Evolutionary conservation across 2,329 filamentous ascomycete species (phyloP).

Genomic region (Fusarium annulatum): DNA sequence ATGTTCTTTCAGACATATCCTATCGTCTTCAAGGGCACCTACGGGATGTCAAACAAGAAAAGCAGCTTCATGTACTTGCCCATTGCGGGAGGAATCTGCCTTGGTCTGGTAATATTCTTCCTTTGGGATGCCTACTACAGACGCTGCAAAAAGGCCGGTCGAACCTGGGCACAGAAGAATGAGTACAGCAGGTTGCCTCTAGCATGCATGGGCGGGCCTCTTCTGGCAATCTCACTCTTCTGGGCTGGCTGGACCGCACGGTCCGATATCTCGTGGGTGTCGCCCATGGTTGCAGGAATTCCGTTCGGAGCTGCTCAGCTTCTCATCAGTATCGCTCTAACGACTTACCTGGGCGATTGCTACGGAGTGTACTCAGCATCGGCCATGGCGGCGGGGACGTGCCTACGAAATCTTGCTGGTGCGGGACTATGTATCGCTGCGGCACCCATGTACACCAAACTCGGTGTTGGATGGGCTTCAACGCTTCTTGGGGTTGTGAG

Average conservation of each 20-base stretch:
- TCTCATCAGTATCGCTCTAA: constrained; percentile 9
- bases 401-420: constrained; percentile 6
- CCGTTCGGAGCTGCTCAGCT: constrained; percentile 10
- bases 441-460: constrained; percentile 12
- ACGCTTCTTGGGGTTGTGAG: background rate
- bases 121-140: constrained; percentile 30
- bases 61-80: constrained; percentile 17
- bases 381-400: constrained; percentile 1
- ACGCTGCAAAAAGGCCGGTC: constrained; percentile 1
- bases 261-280: constrained; percentile 6
- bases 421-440: constrained; percentile 13
- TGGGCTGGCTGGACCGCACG: constrained; percentile 36
- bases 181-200: constrained; percentile 36
- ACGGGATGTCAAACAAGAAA: constrained; percentile 4
- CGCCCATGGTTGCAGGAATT: constrained; percentile 4
- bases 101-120: constrained; percentile 16
- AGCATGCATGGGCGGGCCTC: constrained; percentile 22
- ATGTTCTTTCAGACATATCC: constrained; percentile 39
- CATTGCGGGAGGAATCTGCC: background rate
- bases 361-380: constrained; percentile 14
- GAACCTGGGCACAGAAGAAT: constrained; percentile 9
- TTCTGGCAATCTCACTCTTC: constrained; percentile 27
- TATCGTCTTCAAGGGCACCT: constrained; percentile 31
- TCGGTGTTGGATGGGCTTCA: constrained; percentile 11
- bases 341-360: constrained; percentile 7